Evolutionary conservation across 257 asterid species (phyloP), one percentile per base, ranked within the genome.

Genomic region (Verbascum thapsus): DNA sequence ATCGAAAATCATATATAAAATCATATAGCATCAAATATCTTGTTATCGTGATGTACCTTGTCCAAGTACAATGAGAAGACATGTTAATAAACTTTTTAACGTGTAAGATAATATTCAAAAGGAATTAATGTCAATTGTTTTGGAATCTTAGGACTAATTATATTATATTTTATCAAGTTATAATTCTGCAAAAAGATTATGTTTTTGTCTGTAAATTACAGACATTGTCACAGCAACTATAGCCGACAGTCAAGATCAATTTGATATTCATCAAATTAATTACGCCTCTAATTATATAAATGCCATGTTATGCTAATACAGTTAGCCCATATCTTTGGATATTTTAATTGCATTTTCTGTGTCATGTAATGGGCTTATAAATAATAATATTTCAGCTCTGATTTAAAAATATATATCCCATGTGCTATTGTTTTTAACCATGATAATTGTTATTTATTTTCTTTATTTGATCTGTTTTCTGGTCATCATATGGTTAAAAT

Each of bases 211-310:
- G 70, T 53, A 60, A 61, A 64, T 54, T 40, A 42, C 58, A 74
- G 74, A 71, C 86, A 70, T 2, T 41, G 30, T 57, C 76, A 70
- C 81, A 77, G 39, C 60, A 70, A 73, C 71, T 56, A 60, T 75
- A 68, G 81, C 90, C 79, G 85, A 78, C 90, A 76, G 63, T 53
- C 56, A 69, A 67, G 71, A 77, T 77, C 67, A 65, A 41, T 53
- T 1, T 34, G 57, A 64, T 26, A 1, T 64, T 66, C 8, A 22
- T 53, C 39, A 39, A 53, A 68, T 64, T 43, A 63, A 69, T 63
- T 74, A 54, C 17, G 34, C 23, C 34, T 22, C 59, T 52, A 44
- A 72, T 44, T 43, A 53, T 34, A 10, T 17, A 50, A 58, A 45
- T 67, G 49, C 10, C 53, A 58, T 49, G 60, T 68, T 63, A 57